Evolutionary conservation across 129 eudicot species (phyloP).

Genomic region (Helichrysum umbraculigerum): DNA sequence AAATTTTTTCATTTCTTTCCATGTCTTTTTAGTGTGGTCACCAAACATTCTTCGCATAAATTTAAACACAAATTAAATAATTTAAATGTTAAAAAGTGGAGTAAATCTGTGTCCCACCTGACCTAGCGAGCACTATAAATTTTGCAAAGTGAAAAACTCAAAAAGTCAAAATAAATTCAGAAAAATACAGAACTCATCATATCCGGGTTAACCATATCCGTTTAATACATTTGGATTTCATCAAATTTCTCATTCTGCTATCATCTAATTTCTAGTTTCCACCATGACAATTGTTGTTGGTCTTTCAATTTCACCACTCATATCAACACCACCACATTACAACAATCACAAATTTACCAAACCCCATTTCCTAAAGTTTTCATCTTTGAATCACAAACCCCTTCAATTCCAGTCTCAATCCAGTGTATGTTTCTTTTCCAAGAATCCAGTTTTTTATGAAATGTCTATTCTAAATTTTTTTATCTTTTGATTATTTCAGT

Average conservation of each 20-base stretch:
- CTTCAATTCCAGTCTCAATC: slow-evolving; percentile 25
- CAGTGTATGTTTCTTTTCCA: slow-evolving; percentile 29
- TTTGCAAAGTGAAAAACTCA: neutral
- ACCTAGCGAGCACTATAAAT: too few relatives aligned
- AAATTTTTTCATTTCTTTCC: too few relatives aligned
- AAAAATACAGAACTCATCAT: slow-evolving; percentile 1
- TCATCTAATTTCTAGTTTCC: slow-evolving; percentile 1
- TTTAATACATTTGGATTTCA: neutral
- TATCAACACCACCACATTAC: slow-evolving; percentile 20
- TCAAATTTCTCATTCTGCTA: neutral
- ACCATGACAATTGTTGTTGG: slow-evolving; percentile 52
- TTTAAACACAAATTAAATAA: too few relatives aligned
- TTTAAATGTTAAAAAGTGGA: too few relatives aligned
- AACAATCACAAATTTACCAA: slow-evolving; percentile 23
- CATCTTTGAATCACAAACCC: slow-evolving; percentile 29
- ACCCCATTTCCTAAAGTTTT: slow-evolving; percentile 25
- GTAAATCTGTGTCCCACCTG: too few relatives aligned
- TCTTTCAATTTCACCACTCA: slow-evolving; percentile 42
- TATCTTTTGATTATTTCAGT: slow-evolving; percentile 29
- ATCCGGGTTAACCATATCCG: slow-evolving; percentile 26
- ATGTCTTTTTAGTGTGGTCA: too few relatives aligned
- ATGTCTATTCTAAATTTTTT: neutral
- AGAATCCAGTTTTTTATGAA: neutral
- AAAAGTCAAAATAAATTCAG: neutral
- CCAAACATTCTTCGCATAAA: too few relatives aligned